Evolutionary conservation across 148 eudicot species (phyloP).

Genomic region (Rhododendron ovatum): DNA sequence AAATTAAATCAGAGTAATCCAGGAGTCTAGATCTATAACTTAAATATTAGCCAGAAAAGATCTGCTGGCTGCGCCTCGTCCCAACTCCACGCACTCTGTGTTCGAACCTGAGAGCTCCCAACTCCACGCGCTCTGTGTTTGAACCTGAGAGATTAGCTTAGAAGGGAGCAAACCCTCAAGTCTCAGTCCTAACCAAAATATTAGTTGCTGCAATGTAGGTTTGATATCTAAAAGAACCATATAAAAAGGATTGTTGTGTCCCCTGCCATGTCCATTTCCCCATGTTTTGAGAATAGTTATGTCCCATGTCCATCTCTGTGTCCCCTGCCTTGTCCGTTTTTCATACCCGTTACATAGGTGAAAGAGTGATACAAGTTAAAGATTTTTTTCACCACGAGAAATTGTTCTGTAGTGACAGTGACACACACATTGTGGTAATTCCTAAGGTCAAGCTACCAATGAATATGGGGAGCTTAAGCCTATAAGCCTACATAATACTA

Average conservation of each 20-base stretch:
- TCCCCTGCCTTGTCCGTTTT: not conserved
- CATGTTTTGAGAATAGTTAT: not conserved
- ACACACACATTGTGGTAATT: not conserved
- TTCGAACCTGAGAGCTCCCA: not conserved
- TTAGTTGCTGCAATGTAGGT: not conserved
- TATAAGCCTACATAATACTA: not conserved
- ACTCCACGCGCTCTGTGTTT: not conserved
- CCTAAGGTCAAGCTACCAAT: not conserved
- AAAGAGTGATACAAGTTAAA: not conserved
- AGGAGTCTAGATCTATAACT: not conserved
- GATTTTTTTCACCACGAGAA: not conserved
- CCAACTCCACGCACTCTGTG: no score
- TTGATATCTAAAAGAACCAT: not conserved
- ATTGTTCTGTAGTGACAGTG: not conserved
- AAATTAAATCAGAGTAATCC: not conserved
- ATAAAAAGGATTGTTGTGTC: not conserved
- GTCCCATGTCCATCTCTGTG: not conserved
- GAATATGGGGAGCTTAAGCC: not conserved
- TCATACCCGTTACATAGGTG: not conserved
- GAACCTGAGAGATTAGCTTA: not conserved
- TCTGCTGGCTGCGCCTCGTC: not conserved
- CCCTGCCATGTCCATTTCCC: not conserved
- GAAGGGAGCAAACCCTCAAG: not conserved
- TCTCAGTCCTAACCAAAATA: not conserved
- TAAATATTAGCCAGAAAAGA: not conserved